phyloP scores from a whole-genome alignment of 1,284 basidiomycete genomes.

The Sanghuangporus sanghuang region DNA sequence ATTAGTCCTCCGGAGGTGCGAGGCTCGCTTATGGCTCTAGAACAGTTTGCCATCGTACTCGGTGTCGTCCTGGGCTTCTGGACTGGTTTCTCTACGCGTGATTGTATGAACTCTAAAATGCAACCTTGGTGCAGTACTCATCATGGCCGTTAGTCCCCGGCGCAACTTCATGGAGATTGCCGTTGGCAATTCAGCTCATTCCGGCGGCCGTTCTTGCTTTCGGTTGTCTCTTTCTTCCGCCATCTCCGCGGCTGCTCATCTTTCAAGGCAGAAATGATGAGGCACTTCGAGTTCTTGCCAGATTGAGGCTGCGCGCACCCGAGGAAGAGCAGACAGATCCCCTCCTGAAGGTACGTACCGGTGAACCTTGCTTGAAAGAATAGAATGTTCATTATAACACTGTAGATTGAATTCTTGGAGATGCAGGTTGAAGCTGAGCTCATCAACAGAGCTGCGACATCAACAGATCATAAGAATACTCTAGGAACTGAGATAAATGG shows the following conservation, averaged over 20 bases:
- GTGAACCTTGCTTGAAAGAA: background rate
- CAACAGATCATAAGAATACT: slow-evolving; percentile 23
- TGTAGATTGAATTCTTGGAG: slow-evolving; percentile 64
- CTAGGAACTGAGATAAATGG: slow-evolving; percentile 35
- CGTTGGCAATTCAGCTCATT: slow-evolving; percentile 64
- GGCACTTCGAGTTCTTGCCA: slow-evolving; percentile 46
- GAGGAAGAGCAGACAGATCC: slow-evolving; percentile 40
- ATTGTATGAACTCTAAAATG: slow-evolving; percentile 36
- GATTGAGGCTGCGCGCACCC: slow-evolving; percentile 40
- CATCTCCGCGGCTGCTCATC: slow-evolving; percentile 67
- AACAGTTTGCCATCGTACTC: slow-evolving; percentile 74
- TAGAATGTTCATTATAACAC: background rate
- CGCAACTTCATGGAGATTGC: slow-evolving; percentile 71
- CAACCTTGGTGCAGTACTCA: background rate
- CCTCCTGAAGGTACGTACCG: slow-evolving; percentile 44
- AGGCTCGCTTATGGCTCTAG: slow-evolving; percentile 75
- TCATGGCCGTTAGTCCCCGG: slow-evolving; percentile 26
- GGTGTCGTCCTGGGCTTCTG: slow-evolving; percentile 79
- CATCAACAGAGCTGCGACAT: slow-evolving; percentile 30
- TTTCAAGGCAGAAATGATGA: slow-evolving; percentile 51
- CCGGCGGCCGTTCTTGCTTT: slow-evolving; percentile 63
- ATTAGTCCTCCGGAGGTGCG: slow-evolving; percentile 76
- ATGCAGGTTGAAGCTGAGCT: slow-evolving; percentile 62
- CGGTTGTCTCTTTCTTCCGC: slow-evolving; percentile 62
- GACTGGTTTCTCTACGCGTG: slow-evolving; percentile 70